These are phyloP conservation scores for Coleophoma crateriformis DNA, from an alignment of 2,329 filamentous ascomycete species.

Conservation along the genomic window DNA sequence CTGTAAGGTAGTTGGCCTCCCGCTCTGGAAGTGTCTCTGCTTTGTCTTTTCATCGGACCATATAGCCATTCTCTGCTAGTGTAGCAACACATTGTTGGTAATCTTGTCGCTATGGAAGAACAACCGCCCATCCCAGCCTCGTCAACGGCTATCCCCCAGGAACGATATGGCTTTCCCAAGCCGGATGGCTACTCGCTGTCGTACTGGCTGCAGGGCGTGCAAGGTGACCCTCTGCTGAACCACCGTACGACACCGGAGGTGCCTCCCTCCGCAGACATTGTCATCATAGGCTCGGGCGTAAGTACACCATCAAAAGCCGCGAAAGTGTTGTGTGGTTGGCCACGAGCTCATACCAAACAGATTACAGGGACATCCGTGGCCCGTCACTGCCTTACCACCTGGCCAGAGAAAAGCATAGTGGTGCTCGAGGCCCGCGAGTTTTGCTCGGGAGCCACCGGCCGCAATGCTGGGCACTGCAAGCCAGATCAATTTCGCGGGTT, in stretches of 20 bases:
- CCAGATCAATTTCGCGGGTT: conserved; percentile 33
- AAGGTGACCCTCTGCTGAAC: conserved; percentile 4
- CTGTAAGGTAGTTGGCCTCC: neutral
- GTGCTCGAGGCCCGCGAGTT: conserved; percentile 31
- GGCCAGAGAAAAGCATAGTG: conserved; percentile 24
- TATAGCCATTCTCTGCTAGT: neutral
- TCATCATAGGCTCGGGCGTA: conserved; percentile 30
- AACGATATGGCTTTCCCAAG: conserved; percentile 1
- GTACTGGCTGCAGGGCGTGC: conserved; percentile 1
- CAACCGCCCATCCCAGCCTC: neutral
- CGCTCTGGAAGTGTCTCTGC: neutral
- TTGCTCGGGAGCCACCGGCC: conserved; percentile 26
- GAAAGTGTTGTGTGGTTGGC: neutral
- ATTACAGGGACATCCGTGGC: conserved; percentile 3
- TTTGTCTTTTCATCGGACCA: neutral
- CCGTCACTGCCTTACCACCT: conserved; percentile 16
- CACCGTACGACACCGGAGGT: conserved; percentile 19
- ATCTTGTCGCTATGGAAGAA: neutral
- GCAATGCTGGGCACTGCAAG: conserved; percentile 37
- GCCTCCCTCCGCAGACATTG: conserved; percentile 24
- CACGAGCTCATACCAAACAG: neutral
- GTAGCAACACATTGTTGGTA: neutral
- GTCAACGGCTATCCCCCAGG: neutral
- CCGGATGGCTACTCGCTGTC: conserved; percentile 2
- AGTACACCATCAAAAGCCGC: neutral